phyloP scores from a whole-genome alignment of 2,329 filamentous ascomycete species.

The Botryotinia convoluta region DNA sequence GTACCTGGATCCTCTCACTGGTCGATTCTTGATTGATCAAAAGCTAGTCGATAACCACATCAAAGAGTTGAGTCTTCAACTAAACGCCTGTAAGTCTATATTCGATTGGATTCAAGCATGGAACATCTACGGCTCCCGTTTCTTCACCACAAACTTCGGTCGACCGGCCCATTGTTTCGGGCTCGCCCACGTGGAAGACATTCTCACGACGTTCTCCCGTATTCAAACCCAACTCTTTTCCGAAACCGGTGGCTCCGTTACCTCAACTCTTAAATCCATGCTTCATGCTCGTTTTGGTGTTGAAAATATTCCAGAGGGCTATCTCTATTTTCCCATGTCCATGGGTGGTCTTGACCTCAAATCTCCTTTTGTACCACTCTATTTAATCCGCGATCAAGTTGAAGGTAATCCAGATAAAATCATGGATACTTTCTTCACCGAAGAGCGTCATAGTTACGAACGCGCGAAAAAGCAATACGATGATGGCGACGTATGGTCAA shows the following conservation, averaged over 20 bases:
- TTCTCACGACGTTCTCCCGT: constrained; percentile 49
- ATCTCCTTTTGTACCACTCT: constrained; percentile 41
- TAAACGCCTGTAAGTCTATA: constrained; percentile 51
- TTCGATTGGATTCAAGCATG: constrained; percentile 59
- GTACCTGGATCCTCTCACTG: constrained; percentile 46
- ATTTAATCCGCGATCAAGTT: constrained; percentile 29
- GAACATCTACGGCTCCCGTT: constrained; percentile 55
- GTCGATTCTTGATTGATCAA: constrained; percentile 54
- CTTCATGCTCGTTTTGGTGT: constrained; percentile 50
- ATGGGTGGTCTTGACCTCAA: constrained; percentile 42
- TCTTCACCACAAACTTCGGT: constrained; percentile 57
- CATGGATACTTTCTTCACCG: constrained; percentile 34
- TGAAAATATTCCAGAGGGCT: constrained; percentile 40
- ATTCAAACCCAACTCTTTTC: constrained; percentile 52
- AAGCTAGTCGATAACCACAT: constrained; percentile 53
- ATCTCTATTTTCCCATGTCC: constrained; percentile 41
- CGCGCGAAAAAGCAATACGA: constrained; percentile 38
- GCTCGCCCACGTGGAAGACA: constrained; percentile 52
- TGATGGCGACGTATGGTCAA: neutral
- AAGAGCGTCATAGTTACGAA: constrained; percentile 39
- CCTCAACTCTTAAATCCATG: constrained; percentile 46
- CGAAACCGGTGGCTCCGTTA: constrained; percentile 42
- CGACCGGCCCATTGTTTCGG: constrained; percentile 53
- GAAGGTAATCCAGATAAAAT: constrained; percentile 28
- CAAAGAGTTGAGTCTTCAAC: constrained; percentile 52